Conservation (phyloP, 179 eudicot genomes). For the Heliamphora pulchella region DNA sequence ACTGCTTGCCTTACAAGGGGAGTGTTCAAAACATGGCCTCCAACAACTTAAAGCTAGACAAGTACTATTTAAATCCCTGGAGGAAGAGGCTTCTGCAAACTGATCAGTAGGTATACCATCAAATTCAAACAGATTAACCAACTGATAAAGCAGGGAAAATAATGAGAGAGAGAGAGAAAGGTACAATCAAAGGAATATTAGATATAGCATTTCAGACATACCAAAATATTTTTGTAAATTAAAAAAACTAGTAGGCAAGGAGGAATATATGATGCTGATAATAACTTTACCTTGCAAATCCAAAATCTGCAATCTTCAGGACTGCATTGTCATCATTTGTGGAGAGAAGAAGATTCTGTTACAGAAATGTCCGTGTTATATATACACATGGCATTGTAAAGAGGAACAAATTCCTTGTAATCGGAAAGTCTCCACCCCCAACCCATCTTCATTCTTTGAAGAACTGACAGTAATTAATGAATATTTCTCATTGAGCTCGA, state of each 20-base stretch:
- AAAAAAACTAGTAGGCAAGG: neutral
- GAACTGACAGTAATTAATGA: neutral
- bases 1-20: neutral
- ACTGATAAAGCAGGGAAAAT: neutral
- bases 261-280: neutral
- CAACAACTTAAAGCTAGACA: constrained; percentile 3
- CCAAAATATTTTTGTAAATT: neutral
- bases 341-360: constrained; percentile 82
- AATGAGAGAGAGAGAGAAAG: constrained; percentile 1
- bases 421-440: neutral
- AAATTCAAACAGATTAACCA: neutral
- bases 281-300: constrained; percentile 29
- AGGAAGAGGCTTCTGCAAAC: neutral
- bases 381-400: no score
- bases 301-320: constrained; percentile 96
- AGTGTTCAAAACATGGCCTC: neutral
- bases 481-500: neutral
- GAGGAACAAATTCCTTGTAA: neutral
- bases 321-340: constrained; percentile 46
- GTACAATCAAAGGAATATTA: neutral
- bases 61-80: neutral
- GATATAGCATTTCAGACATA: neutral
- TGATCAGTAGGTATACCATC: constrained; percentile 6
- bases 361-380: constrained; percentile 12
- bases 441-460: neutral